Evolutionary conservation across 2,329 filamentous ascomycete species (phyloP), one percentile per base, ranked within the genome.

Genomic region (Kalmusia sp.): DNA sequence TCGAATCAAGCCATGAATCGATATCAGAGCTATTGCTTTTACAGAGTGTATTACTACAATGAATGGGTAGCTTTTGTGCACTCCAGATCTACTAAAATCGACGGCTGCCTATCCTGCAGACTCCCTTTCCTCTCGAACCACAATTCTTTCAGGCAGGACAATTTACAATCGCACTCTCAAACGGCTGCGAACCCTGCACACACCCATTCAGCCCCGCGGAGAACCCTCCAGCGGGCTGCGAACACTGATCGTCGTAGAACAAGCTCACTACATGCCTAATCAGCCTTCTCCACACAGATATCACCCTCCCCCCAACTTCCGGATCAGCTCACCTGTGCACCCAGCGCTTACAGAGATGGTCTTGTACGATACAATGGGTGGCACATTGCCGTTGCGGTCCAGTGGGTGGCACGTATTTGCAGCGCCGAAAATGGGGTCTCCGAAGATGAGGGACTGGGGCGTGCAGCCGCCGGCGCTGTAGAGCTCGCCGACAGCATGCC

Each of bases 351-450:
- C 41, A 27, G 49, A 35, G 2, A 48, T 2, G 7, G 53, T 50
- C 25, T 53, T 52, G 31, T 63, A 63, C 40, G 53, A 59, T 2
- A 52, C 22, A 15, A 63, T 57, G 17, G 50, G 37, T 1, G 50
- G 31, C 14, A 38, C 45, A 28, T 35, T 30, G 6, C 43, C 38
- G 35, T 33, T 51, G 15, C 61, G 58, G 28, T 63, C 56, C 17
- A 63, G 52, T 7, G 48, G 30, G 47, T 58, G 54, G 46, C 61
- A 63, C 1, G 31, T 31, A 24, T 59, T 61, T 12, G 46, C 52
- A 9, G 47, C 47, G 15, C 58, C 58, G 27, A 55, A 63, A 25
- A 63, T 58, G 12, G 61, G 61, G 31, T 63, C 61, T 2, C 34
- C 52, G 40, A 54, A 59, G 43, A 59, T 56, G 47, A 61, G 54